phyloP scores from a whole-genome alignment of 352 stramenopile species.

The Phytophthora quininea region DNA sequence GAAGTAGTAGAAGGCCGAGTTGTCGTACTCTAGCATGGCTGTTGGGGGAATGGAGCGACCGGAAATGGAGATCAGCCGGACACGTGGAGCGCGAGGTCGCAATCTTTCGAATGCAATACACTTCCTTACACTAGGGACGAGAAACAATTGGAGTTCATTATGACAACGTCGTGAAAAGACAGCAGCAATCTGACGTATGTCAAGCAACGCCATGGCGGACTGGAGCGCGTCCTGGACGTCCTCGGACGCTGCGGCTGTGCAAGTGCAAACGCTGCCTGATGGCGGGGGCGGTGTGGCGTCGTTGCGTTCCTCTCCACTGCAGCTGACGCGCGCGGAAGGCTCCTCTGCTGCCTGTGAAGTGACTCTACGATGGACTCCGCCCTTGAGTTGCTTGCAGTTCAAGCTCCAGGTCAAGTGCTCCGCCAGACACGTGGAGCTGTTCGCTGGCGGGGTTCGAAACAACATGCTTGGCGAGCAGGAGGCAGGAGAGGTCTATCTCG shows the following conservation, averaged over 20 bases:
- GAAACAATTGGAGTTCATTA: too few relatives aligned
- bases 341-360: slow-evolving; percentile 48
- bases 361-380: slow-evolving; percentile 37
- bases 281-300: slow-evolving; percentile 7
- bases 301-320: slow-evolving; percentile 26
- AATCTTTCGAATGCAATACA: too few relatives aligned
- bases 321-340: slow-evolving; percentile 17
- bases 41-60: not conserved
- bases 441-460: slow-evolving; percentile 51
- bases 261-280: slow-evolving; percentile 8
- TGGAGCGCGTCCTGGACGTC: not conserved
- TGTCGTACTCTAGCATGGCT: slow-evolving; percentile 98
- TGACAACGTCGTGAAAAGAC: too few relatives aligned
- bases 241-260: not conserved
- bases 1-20: slow-evolving; percentile 99
- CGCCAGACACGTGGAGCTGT: slow-evolving; percentile 74
- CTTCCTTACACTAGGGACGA: too few relatives aligned
- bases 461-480: slow-evolving; percentile 69
- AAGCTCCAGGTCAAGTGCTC: slow-evolving; percentile 62
- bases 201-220: slow-evolving; percentile 7
- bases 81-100: slow-evolving; percentile 23
- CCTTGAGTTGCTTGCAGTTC: slow-evolving; percentile 54
- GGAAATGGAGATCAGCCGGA: slow-evolving; percentile 7
- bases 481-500: slow-evolving; percentile 70
- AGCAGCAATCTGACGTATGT: too few relatives aligned